Conservation (phyloP, 2,329 filamentous ascomycete genomes). For the Aspergillus sp. region DNA sequence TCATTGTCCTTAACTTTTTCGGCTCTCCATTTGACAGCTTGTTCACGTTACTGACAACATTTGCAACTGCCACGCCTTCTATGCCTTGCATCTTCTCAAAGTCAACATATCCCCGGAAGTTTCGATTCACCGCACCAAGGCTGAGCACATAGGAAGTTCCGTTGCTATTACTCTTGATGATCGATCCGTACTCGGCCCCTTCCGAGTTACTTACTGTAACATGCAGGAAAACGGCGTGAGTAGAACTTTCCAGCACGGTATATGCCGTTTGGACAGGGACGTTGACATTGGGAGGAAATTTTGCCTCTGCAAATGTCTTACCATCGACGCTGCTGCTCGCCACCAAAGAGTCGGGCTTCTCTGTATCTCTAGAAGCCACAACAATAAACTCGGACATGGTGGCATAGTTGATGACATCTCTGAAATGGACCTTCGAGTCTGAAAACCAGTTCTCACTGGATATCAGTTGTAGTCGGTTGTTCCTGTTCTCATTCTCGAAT, state of each 20-base stretch:
- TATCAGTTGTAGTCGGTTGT: slow-evolving; percentile 68
- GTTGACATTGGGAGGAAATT: slow-evolving; percentile 83
- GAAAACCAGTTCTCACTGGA: slow-evolving; percentile 79
- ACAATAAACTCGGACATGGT: slow-evolving; percentile 98
- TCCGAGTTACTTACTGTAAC: slow-evolving; percentile 72
- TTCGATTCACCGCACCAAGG: slow-evolving; percentile 77
- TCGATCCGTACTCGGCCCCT: slow-evolving; percentile 74
- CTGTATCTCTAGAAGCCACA: slow-evolving; percentile 67
- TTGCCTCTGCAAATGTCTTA: slow-evolving; percentile 74
- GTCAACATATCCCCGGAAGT: slow-evolving; percentile 77
- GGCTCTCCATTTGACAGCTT: slow-evolving; percentile 59
- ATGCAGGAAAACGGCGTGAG: slow-evolving; percentile 90
- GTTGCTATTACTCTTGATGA: slow-evolving; percentile 98
- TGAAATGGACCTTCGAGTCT: slow-evolving; percentile 64
- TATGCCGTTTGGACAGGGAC: slow-evolving; percentile 79
- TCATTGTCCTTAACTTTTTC: slow-evolving; percentile 85
- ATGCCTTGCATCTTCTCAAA: slow-evolving; percentile 94
- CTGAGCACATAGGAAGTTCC: slow-evolving; percentile 92
- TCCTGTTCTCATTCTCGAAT: slow-evolving; percentile 62
- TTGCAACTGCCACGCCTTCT: slow-evolving; percentile 86
- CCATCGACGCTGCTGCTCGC: slow-evolving; percentile 86
- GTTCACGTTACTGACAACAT: slow-evolving; percentile 75
- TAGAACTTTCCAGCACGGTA: slow-evolving; percentile 92
- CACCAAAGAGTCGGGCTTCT: slow-evolving; percentile 68
- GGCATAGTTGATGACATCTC: slow-evolving; percentile 79